Conservation (phyloP, 202 grass and related monocot species). For the Setaria viridis region DNA sequence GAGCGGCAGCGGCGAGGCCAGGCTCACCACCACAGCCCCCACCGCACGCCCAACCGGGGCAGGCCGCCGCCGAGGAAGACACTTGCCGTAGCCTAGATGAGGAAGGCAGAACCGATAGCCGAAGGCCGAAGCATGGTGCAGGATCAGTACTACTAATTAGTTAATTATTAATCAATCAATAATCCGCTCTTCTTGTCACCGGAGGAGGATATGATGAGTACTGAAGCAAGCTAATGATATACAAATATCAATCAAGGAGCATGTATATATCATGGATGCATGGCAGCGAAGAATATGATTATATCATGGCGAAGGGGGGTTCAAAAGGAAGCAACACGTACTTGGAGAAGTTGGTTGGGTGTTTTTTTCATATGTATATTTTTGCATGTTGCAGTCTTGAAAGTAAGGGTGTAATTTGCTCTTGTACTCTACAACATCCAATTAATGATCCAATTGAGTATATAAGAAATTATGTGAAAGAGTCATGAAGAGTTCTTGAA, state of each 20-base stretch:
- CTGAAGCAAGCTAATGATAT: neutral
- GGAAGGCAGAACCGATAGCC: neutral
- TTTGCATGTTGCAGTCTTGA: constrained; percentile 29
- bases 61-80: constrained; percentile 47
- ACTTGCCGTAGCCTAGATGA: constrained; percentile 32
- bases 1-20: constrained; percentile 32
- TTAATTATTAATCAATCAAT: neutral
- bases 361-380: neutral
- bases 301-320: neutral
- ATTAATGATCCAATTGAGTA: neutral
- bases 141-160: neutral
- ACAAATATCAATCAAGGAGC: neutral
- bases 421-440: neutral
- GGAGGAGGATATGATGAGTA: neutral
- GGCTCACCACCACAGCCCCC: constrained; percentile 34
- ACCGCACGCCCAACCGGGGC: constrained; percentile 32
- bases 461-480: neutral
- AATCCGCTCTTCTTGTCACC: constrained; percentile 9
- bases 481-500: neutral
- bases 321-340: neutral
- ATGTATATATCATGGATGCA: neutral
- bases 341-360: neutral
- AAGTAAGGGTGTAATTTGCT: neutral
- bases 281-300: neutral
- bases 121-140: neutral